Conservation (phyloP, 768 basidiomycete genomes). For the Lepiota venenata region DNA sequence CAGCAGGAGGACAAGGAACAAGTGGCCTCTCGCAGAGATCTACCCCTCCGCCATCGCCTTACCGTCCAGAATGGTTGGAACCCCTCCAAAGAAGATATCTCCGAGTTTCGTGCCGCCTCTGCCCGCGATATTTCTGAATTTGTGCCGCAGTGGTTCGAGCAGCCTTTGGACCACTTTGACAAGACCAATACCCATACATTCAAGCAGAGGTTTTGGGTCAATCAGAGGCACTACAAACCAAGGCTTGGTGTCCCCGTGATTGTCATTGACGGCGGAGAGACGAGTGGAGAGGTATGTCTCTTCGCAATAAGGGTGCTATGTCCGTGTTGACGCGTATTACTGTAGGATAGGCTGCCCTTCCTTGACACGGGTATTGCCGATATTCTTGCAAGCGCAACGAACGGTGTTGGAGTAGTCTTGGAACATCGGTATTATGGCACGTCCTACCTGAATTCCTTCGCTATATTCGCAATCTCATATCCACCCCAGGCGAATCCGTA, state of each 20-base stretch:
- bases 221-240: slow-evolving; percentile 72
- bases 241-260: slow-evolving; percentile 78
- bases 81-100: slow-evolving; percentile 14
- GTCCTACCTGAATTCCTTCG: neutral
- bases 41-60: slow-evolving; percentile 15
- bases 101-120: neutral
- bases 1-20: slow-evolving; percentile 18
- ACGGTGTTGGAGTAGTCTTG: slow-evolving; percentile 87
- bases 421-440: slow-evolving; percentile 90
- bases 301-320: no score
- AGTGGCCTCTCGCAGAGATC: slow-evolving; percentile 14
- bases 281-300: slow-evolving; percentile 65
- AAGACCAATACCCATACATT: slow-evolving; percentile 57
- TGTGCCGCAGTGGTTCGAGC: slow-evolving; percentile 67
- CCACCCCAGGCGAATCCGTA: slow-evolving; percentile 12
- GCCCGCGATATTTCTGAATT: slow-evolving; percentile 36
- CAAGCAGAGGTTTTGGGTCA: slow-evolving; percentile 91
- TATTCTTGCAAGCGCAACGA: slow-evolving; percentile 78
- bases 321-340: no score
- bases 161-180: slow-evolving; percentile 83
- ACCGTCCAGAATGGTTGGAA: slow-evolving; percentile 18
- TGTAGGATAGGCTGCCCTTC: slow-evolving; percentile 49
- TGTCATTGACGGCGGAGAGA: slow-evolving; percentile 92
- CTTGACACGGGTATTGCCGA: slow-evolving; percentile 83
- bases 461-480: neutral